Evolutionary conservation across 306 rosid species (phyloP).

Genomic region (Acacia acuminata): DNA sequence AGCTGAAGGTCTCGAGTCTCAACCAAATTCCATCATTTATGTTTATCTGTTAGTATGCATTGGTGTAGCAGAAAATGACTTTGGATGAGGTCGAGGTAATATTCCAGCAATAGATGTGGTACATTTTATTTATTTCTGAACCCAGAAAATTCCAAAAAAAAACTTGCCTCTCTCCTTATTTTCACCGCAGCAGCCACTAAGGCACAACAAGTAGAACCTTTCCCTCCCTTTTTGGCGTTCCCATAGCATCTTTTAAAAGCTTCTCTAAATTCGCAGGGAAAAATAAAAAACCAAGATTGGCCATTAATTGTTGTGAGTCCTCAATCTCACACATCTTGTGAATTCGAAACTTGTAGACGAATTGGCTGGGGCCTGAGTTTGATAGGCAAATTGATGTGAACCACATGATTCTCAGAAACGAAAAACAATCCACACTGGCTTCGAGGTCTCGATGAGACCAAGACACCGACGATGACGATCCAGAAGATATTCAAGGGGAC

Average conservation of each 20-base stretch:
- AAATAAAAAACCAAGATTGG: background rate
- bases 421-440: background rate
- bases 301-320: background rate
- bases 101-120: background rate
- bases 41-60: background rate
- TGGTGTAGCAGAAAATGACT: background rate
- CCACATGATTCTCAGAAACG: no score
- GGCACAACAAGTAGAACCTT: background rate
- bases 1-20: background rate
- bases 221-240: background rate
- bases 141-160: no score
- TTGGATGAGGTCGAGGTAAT: background rate
- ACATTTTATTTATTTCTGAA: no score
- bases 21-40: background rate
- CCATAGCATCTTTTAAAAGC: background rate
- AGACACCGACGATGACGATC: background rate
- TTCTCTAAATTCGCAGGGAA: background rate
- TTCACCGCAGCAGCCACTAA: no score
- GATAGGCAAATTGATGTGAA: background rate
- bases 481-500: background rate
- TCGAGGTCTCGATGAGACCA: background rate
- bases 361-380: background rate
- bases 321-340: background rate
- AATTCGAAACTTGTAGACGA: background rate
- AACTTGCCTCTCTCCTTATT: no score